These are phyloP conservation scores for Hypoxylon rickii DNA, from an alignment of 495 filamentous ascomycete species.

Conservation along the genomic window DNA sequence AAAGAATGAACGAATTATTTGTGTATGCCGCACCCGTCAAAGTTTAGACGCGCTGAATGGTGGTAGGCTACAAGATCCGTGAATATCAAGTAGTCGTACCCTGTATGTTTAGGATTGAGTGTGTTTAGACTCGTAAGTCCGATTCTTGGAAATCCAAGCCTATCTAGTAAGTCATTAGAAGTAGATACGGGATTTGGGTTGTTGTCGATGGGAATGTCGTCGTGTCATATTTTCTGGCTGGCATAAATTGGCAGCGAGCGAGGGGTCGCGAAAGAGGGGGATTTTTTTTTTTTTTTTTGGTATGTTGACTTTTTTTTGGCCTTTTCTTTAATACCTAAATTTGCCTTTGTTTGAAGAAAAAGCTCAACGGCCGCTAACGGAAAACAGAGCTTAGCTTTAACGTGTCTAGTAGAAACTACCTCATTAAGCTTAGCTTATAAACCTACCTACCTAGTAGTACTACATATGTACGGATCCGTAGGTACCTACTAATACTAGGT, in stretches of 20 bases:
- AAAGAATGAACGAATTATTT: too few species aligned
- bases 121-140: neutral
- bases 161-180: neutral
- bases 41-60: neutral
- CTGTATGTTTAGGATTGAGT: too few species aligned
- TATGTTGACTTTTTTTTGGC: constrained; percentile 11
- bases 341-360: too few species aligned
- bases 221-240: constrained; percentile 17
- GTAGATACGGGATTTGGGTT: neutral
- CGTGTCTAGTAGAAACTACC: too few species aligned
- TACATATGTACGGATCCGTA: too few species aligned
- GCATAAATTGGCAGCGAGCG: constrained; percentile 19
- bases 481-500: neutral
- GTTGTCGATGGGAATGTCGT: constrained; percentile 4
- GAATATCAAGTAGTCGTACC: too few species aligned
- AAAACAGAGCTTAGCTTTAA: too few species aligned
- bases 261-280: constrained; percentile 36
- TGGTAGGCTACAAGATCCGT: neutral
- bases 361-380: too few species aligned
- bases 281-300: constrained; percentile 29
- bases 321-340: neutral
- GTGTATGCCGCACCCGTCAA: too few species aligned
- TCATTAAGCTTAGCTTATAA: too few species aligned
- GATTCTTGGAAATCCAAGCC: constrained; percentile 15
- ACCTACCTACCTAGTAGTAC: too few species aligned